Evolutionary conservation across 768 basidiomycete genomes (phyloP).

Genomic region (Lactarius hengduanensis): DNA sequence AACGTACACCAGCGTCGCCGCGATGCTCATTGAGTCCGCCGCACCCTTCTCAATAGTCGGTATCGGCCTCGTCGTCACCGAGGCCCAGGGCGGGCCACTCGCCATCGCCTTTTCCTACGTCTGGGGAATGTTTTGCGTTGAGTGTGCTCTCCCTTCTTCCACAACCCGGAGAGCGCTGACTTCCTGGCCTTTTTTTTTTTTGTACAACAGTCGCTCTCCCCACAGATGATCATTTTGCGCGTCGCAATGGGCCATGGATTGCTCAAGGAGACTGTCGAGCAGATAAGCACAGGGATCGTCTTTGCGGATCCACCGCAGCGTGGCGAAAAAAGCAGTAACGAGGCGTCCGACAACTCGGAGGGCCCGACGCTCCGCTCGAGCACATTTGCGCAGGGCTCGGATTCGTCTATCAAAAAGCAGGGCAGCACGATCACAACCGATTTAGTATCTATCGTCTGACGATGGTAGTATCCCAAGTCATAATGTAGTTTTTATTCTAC

Average conservation of each 20-base stretch:
- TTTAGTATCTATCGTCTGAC: neutral
- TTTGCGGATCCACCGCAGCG: conserved; percentile 2
- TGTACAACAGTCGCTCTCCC: conserved; percentile 35
- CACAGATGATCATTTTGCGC: conserved; percentile 38
- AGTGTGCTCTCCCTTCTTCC: conserved; percentile 25
- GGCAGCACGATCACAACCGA: neutral
- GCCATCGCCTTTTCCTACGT: conserved; percentile 42
- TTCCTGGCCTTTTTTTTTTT: neutral
- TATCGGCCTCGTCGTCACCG: conserved; percentile 41
- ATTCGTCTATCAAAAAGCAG: conserved; percentile 1
- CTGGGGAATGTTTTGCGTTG: conserved; percentile 44
- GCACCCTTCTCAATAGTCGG: conserved; percentile 42
- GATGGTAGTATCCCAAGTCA: neutral
- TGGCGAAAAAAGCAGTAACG: neutral
- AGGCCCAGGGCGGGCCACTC: conserved; percentile 37
- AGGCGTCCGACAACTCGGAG: neutral
- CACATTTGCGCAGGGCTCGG: neutral
- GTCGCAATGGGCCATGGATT: conserved; percentile 37
- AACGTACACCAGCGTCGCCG: conserved; percentile 40
- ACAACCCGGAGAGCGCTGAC: neutral
- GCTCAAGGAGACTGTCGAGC: conserved; percentile 32
- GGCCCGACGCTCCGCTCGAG: neutral
- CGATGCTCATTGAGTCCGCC: conserved; percentile 44
- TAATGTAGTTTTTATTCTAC: neutral
- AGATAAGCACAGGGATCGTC: neutral